Conservation (phyloP, 1,284 basidiomycete species). For the Macrocybe sp. region DNA sequence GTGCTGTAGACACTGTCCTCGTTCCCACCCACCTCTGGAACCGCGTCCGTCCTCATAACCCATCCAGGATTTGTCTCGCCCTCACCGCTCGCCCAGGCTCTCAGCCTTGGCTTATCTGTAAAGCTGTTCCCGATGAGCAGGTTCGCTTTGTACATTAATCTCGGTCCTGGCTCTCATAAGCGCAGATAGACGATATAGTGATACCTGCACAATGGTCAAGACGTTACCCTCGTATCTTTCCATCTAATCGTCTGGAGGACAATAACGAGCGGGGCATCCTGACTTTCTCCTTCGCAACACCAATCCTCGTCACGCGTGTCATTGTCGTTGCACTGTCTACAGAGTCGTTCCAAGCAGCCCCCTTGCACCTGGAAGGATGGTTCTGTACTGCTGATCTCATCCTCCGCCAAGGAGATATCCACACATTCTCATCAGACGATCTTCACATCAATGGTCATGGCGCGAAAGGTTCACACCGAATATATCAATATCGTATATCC, state of each 20-base stretch:
- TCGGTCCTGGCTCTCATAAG: neutral
- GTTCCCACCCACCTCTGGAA: slow-evolving; percentile 30
- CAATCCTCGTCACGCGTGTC: slow-evolving; percentile 33
- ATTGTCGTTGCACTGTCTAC: slow-evolving; percentile 42
- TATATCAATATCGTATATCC: slow-evolving; percentile 37
- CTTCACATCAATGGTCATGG: slow-evolving; percentile 18
- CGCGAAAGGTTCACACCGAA: slow-evolving; percentile 8
- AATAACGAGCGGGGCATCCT: slow-evolving; percentile 9
- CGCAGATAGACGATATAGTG: slow-evolving; percentile 24
- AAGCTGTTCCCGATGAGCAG: slow-evolving; percentile 23
- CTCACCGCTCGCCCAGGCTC: slow-evolving; percentile 6
- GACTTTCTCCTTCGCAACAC: slow-evolving; percentile 18
- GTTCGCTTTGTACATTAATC: slow-evolving; percentile 13
- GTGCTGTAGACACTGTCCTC: slow-evolving; percentile 15
- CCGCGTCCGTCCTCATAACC: slow-evolving; percentile 16
- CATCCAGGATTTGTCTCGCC: slow-evolving; percentile 18
- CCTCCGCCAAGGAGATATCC: slow-evolving; percentile 44
- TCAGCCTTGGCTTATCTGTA: slow-evolving; percentile 23
- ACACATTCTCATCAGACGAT: slow-evolving; percentile 23
- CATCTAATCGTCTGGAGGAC: slow-evolving; percentile 6
- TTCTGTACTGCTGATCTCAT: slow-evolving; percentile 35
- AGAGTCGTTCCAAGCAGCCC: slow-evolving; percentile 35
- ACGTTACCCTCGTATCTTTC: slow-evolving; percentile 22
- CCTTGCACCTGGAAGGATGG: slow-evolving; percentile 35
- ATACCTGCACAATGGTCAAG: slow-evolving; percentile 27